phyloP scores from a whole-genome alignment of 2,329 filamentous ascomycete genomes.

The Fusarium miscanthi region DNA sequence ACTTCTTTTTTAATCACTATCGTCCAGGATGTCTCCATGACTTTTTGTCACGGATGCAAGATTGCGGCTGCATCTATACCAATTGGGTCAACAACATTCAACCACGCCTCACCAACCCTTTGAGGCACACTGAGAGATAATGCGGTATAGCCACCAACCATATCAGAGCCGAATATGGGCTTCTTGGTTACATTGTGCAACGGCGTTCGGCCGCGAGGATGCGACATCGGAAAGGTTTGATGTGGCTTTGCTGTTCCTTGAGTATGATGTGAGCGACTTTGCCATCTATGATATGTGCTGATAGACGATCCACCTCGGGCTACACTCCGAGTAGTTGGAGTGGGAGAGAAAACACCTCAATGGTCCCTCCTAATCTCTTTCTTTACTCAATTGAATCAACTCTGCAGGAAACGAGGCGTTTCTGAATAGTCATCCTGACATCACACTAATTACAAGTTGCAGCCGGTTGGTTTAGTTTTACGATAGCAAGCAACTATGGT shows the following conservation, averaged over 20 bases:
- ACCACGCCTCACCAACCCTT: constrained; percentile 25
- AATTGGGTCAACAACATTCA: constrained; percentile 23
- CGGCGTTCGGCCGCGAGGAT: constrained; percentile 23
- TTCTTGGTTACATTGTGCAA: constrained; percentile 20
- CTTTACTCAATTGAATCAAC: constrained; percentile 15
- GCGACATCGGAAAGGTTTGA: constrained; percentile 33
- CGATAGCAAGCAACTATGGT: constrained; percentile 1
- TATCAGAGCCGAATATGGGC: neutral
- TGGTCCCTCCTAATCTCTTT: neutral
- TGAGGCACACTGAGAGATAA: constrained; percentile 15
- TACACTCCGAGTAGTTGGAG: constrained; percentile 11
- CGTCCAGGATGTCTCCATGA: constrained; percentile 2
- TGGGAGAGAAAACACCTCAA: constrained; percentile 31
- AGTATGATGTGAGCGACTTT: constrained; percentile 18
- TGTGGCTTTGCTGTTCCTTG: constrained; percentile 11
- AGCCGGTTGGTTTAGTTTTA: constrained; percentile 1
- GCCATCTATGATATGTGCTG: neutral
- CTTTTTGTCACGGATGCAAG: constrained; percentile 5
- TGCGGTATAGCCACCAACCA: constrained; percentile 33
- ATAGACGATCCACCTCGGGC: constrained; percentile 23
- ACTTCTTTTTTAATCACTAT: neutral
- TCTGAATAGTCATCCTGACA: constrained; percentile 29
- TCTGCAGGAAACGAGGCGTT: constrained; percentile 33
- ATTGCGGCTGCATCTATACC: constrained; percentile 32
- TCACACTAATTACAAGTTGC: constrained; percentile 7